Percentiles rank a stretch among this genome's conserved stretches.
Conservation (phyloP, 1,284 basidiomycete genomes). For the Puccinia novopanici region DNA sequence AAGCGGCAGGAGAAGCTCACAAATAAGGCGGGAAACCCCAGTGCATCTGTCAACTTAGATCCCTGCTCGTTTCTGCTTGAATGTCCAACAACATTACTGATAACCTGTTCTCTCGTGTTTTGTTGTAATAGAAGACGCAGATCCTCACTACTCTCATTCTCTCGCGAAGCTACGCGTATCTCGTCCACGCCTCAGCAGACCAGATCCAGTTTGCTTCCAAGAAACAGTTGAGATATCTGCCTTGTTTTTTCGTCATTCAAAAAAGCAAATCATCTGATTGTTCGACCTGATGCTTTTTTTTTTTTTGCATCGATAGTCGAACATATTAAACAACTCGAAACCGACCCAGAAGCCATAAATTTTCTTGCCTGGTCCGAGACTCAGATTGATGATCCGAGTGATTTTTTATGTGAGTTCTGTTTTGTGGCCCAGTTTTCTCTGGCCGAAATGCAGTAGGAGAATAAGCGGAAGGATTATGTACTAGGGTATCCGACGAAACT, state of each 20-base stretch:
- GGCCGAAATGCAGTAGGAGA: not conserved
- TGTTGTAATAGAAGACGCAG: slow-evolving; percentile 22
- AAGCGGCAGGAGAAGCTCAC: slow-evolving; percentile 23
- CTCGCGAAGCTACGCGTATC: slow-evolving; percentile 31
- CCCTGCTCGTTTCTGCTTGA: not conserved
- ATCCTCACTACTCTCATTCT: slow-evolving; percentile 34
- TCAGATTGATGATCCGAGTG: slow-evolving; percentile 38
- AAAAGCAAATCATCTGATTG: not conserved
- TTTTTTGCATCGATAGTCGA: not conserved
- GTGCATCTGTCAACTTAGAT: slow-evolving; percentile 20
- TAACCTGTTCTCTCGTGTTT: not conserved
- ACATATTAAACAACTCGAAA: not conserved
- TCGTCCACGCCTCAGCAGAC: slow-evolving; percentile 34
- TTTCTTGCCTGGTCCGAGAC: slow-evolving; percentile 42
- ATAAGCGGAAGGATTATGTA: not conserved
- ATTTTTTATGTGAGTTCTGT: slow-evolving; percentile 44
- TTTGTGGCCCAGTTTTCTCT: not conserved
- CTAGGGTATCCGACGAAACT: not conserved
- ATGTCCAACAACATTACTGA: not conserved
- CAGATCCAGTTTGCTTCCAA: slow-evolving; percentile 22
- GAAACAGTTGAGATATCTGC: slow-evolving; percentile 18
- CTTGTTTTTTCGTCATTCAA: not conserved
- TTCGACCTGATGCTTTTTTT: not conserved
- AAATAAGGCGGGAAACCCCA: slow-evolving; percentile 41
- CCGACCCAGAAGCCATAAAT: slow-evolving; percentile 34